Base-by-base conservation (phyloP, 2,329 filamentous ascomycete genomes). In the Fusarium sp. region DNA sequence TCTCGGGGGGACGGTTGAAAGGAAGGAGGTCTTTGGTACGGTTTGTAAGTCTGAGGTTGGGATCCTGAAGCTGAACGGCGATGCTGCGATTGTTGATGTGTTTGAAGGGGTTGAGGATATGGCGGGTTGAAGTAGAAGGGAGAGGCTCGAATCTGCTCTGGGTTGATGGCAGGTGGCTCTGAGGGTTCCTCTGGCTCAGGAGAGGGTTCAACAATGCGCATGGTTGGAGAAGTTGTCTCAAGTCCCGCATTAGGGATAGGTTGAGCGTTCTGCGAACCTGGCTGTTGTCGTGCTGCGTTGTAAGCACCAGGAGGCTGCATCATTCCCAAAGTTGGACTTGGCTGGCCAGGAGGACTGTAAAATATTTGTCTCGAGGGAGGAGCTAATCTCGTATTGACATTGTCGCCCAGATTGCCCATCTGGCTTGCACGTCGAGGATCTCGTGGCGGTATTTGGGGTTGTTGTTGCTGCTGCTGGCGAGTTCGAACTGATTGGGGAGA, bases 261-360 rank as follows among this genome's bases (percentile, higher is more conserved):
- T 16, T 70, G 59, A 18, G 57, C 40, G 25, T 62, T 59, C 30
- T 60, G 47, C 32, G 54, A 25, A 23, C 55, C 62, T 46, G 28
- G 25, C 51, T 54, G 48, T 28, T 30, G n/a, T 41, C 68, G 46
- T 58, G 48, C 47, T 20, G 32, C 4, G 20, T 41, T 63, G 43
- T 66, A 51, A 32, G 48, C 57, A 30, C 54, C 46, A 20, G 63
- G 63, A 12, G 66, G 72, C 37, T 76, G 74, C 46, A 78, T 73
- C 32, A 75, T 66, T 13, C 81, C 82, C 18, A 84, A 74, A 3
- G 82, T 84, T 13, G 82, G 82, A 51, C 81, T 84, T 10, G 82
- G 80, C 55, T 83, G 81, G 8, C 79, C 80, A 3, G 79, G 75
- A 7, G 80, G 78, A 7, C 78, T 78, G 23, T 75, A 76, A 16